These are phyloP conservation scores for Pseudoturritis turrita DNA, from an alignment of 345 rosid species.

Conservation along the genomic window DNA sequence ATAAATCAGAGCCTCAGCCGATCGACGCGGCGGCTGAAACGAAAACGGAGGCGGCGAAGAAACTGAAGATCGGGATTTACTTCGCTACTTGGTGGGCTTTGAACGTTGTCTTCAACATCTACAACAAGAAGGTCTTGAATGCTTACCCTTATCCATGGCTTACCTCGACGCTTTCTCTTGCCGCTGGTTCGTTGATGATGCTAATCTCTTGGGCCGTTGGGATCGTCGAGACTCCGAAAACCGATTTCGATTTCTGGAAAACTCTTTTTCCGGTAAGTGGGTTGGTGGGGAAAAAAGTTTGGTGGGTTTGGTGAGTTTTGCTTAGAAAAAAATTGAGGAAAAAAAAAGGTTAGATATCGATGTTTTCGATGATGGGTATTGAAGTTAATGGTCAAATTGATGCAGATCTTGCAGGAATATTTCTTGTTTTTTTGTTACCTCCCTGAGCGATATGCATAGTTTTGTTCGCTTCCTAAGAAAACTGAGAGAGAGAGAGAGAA, in stretches of 20 bases:
- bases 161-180: conserved; percentile 91
- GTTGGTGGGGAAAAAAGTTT: conserved; percentile 26
- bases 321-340: conserved; percentile 8
- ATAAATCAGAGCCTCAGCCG: conserved; percentile 51
- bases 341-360: conserved; percentile 4
- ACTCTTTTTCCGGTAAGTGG: conserved; percentile 83
- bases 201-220: conserved; percentile 87
- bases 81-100: conserved; percentile 99
- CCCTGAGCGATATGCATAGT: conserved; percentile 24
- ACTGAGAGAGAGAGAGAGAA: conserved; percentile 21
- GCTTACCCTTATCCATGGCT: conserved; percentile 97
- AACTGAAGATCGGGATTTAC: conserved; percentile 72
- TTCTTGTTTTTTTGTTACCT: conserved; percentile 30
- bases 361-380: conserved; percentile 25
- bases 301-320: conserved; percentile 28
- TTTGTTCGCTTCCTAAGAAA: conserved; percentile 51
- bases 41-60: conserved; percentile 53
- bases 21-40: conserved; percentile 35
- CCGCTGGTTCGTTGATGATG: conserved; percentile 96
- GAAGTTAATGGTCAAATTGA: conserved; percentile 15
- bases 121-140: conserved; percentile 96
- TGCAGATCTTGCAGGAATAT: conserved; percentile 38
- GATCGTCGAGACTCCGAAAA: conserved; percentile 84
- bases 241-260: conserved; percentile 95
- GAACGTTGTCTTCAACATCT: conserved; percentile 92